These are phyloP conservation scores for Boletus hoseneyae DNA, from an alignment of 1,284 basidiomycete species.

Conservation along the genomic window DNA sequence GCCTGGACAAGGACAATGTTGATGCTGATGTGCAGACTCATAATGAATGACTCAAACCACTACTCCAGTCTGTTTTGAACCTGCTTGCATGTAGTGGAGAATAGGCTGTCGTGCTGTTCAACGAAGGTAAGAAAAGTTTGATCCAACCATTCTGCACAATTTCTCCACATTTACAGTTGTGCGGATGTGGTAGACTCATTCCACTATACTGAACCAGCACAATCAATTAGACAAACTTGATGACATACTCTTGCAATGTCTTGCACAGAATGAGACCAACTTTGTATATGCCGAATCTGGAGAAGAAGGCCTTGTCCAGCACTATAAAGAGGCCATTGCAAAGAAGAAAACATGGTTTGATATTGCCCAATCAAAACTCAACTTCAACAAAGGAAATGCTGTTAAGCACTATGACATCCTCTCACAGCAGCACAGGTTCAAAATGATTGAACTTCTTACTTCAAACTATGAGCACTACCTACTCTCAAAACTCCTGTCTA, in stretches of 20 bases:
- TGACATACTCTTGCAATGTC: not conserved
- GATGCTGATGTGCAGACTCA: not conserved
- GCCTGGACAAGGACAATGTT: not conserved
- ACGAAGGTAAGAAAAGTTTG: not conserved
- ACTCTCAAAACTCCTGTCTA: conserved; percentile 1
- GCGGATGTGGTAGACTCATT: too few relatives aligned
- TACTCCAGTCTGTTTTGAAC: not conserved
- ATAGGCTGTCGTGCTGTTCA: not conserved
- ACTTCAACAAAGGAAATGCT: conserved; percentile 2
- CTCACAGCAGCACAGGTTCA: conserved; percentile 2
- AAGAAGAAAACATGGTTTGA: not conserved
- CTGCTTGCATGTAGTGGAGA: not conserved
- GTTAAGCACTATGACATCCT: conserved; percentile 2
- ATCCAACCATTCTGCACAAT: too few relatives aligned
- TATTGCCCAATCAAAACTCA: not conserved
- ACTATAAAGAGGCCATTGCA: conserved; percentile 2
- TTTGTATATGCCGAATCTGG: conserved; percentile 3
- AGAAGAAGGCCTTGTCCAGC: not conserved
- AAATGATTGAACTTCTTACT: not conserved
- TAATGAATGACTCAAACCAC: not conserved
- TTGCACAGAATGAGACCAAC: conserved; percentile 3
- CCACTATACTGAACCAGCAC: too few relatives aligned
- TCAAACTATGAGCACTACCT: conserved; percentile 1
- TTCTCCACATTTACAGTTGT: too few relatives aligned
- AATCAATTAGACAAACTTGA: not conserved